Conservation (phyloP, 2,329 filamentous ascomycete genomes). For the Aspergillus calidoustus region DNA sequence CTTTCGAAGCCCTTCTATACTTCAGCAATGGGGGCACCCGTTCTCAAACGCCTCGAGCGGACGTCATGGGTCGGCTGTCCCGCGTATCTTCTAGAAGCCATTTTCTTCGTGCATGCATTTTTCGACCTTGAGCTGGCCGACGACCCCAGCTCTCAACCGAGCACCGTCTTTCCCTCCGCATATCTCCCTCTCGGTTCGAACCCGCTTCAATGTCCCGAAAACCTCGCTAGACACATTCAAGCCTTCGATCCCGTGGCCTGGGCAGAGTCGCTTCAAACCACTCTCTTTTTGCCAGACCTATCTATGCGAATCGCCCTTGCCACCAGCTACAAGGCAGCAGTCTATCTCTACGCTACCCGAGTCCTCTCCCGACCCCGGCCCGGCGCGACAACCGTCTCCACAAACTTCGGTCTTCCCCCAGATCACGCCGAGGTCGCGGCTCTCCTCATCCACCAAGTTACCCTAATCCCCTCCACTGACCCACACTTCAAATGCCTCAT, state of each 20-base stretch:
- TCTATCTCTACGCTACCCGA: constrained; percentile 47
- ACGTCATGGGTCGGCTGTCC: constrained; percentile 48
- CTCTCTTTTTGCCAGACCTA: constrained; percentile 52
- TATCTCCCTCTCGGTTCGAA: constrained; percentile 33
- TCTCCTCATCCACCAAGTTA: constrained; percentile 42
- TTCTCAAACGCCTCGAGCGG: constrained; percentile 45
- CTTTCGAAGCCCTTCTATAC: constrained; percentile 46
- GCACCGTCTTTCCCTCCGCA: constrained; percentile 33
- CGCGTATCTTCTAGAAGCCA: constrained; percentile 46
- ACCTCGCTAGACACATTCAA: constrained; percentile 43
- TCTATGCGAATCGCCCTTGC: constrained; percentile 55
- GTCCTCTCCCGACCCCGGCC: constrained; percentile 40
- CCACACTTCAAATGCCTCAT: constrained; percentile 50
- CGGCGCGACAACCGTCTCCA: constrained; percentile 28
- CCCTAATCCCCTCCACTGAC: constrained; percentile 40
- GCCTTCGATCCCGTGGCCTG: constrained; percentile 44
- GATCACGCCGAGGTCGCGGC: constrained; percentile 37
- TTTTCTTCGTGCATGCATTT: constrained; percentile 46
- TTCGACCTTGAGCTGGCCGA: constrained; percentile 39
- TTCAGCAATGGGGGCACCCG: constrained; percentile 39
- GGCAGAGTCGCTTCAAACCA: constrained; percentile 45
- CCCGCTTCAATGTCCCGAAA: constrained; percentile 36
- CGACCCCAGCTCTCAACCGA: constrained; percentile 30
- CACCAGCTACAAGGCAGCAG: constrained; percentile 43
- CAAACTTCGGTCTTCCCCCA: constrained; percentile 31